Evolutionary conservation across 768 basidiomycete genomes (phyloP), one percentile per base, ranked within the genome.

Genomic region (Tylopilus subfusipes): DNA sequence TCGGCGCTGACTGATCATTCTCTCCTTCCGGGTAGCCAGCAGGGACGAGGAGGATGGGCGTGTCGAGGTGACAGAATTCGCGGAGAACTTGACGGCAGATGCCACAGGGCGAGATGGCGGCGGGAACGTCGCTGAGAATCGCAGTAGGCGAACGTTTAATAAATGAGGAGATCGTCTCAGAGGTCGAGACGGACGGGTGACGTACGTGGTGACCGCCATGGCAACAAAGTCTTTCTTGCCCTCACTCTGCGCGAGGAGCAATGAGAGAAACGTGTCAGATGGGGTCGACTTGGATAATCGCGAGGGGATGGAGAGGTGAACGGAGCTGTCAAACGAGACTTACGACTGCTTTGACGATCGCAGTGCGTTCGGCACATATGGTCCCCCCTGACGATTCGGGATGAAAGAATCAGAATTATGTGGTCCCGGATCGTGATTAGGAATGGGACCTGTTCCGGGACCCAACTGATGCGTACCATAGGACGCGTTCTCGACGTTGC

Each of bases 361-460:
- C 95, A 0, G 96, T 98, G 29, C 95, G 77, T 68, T 99, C 96
- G 0, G 96, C 96, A 60, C 96, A 98, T 55, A 98, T 95, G 0
- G 89, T 82, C 1, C 82, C 92, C 5, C 94, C 94, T 53, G 10
- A 27, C 19, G 21, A n/a, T 6, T 11, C 31, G 19, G 14, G 38
- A 19, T 19, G 22, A 25, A 40, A 16, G 6, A 5, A 34, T 4
- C 30, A 12, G 30, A 12, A 30, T 6, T 8, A 30, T 7, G 18
- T 12, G 34, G 11, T 6, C 24, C 13, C 16, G 40, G 24, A 43
- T 24, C 2, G 19, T 16, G 40, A 38, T 31, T 6, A 33, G 21
- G 30, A 36, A 16, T 1, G 14, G 12, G 22, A 18, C 40, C 14
- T 13, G 16, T 12, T 48, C 34, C 12, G 18, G 19, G 42, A 40